Conservation (phyloP, 2,329 filamentous ascomycete species). For the Ophiosphaerella narmari region DNA sequence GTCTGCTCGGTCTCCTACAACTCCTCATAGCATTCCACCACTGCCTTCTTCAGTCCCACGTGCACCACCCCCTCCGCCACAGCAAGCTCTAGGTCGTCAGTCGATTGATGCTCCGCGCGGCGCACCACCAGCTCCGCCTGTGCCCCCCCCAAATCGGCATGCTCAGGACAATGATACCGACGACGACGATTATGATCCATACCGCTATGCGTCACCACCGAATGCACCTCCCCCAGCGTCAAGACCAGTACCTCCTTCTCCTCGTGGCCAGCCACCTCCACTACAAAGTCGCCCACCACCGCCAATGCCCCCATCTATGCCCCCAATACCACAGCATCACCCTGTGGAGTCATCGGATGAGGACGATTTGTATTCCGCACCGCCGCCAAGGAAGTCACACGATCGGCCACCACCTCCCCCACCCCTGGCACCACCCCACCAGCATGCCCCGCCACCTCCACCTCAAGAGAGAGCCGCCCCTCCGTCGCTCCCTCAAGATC, state of each 20-base stretch:
- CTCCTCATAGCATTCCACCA: constrained; percentile 40
- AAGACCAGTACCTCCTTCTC: constrained; percentile 44
- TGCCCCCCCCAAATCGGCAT: constrained; percentile 67
- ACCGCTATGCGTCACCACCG: constrained; percentile 51
- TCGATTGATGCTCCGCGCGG: constrained; percentile 72
- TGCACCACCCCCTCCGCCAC: constrained; percentile 62
- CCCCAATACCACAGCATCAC: constrained; percentile 33
- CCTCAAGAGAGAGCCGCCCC: constrained; percentile 48
- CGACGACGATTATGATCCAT: constrained; percentile 68
- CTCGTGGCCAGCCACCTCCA: constrained; percentile 35
- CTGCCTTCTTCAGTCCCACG: constrained; percentile 45
- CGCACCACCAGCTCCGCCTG: constrained; percentile 68
- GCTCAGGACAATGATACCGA: not conserved
- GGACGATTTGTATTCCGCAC: constrained; percentile 45
- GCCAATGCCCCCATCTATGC: constrained; percentile 43
- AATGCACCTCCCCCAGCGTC: constrained; percentile 36
- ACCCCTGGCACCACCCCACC: constrained; percentile 42
- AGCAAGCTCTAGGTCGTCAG: constrained; percentile 59
- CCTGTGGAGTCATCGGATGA: constrained; percentile 38
- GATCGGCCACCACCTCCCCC: constrained; percentile 43
- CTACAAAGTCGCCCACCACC: constrained; percentile 36
- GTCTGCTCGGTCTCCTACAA: constrained; percentile 45
- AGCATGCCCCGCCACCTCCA: constrained; percentile 41
- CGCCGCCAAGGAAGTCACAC: constrained; percentile 42
- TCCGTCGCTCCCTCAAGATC: constrained; percentile 40